Conservation (phyloP, 1,284 basidiomycete species). For the Heterobasidion parviporum region DNA sequence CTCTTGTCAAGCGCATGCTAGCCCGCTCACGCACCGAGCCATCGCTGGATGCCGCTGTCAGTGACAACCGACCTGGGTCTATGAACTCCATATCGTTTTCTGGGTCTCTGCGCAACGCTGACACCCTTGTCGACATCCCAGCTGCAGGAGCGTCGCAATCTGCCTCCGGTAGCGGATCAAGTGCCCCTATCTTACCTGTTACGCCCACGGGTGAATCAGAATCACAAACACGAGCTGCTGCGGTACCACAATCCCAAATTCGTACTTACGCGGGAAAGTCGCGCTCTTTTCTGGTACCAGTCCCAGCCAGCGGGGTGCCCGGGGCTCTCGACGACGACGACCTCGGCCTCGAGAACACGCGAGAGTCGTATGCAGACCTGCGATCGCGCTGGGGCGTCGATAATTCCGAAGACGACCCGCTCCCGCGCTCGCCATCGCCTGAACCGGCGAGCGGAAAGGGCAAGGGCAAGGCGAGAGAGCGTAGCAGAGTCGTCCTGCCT, state of each 20-base stretch:
- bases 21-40: constrained; percentile 45
- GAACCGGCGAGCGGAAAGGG: constrained; percentile 13
- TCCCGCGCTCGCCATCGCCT: constrained; percentile 22
- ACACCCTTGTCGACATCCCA: neutral
- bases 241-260: constrained; percentile 24
- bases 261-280: constrained; percentile 68
- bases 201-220: neutral
- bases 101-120: neutral
- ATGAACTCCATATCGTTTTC: constrained; percentile 6
- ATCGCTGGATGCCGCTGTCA: constrained; percentile 28
- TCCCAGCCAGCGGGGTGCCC: constrained; percentile 28
- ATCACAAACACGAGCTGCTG: constrained; percentile 14
- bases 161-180: neutral
- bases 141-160: neutral
- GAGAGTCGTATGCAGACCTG: constrained; percentile 63
- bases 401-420: constrained; percentile 60
- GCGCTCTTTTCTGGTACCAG: constrained; percentile 63
- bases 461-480: constrained; percentile 8
- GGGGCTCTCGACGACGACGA: constrained; percentile 38
- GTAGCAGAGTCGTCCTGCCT: constrained; percentile 5
- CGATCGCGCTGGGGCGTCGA: constrained; percentile 69
- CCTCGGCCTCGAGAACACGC: constrained; percentile 35
- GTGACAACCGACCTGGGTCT: constrained; percentile 3
- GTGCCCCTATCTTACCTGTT: neutral
- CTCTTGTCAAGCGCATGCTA: constrained; percentile 37